Percentiles rank a stretch among this genome's conserved stretches.
Evolutionary conservation across 805 yeast species (phyloP).

Genomic region (Tetrapisispora pingtungensis): DNA sequence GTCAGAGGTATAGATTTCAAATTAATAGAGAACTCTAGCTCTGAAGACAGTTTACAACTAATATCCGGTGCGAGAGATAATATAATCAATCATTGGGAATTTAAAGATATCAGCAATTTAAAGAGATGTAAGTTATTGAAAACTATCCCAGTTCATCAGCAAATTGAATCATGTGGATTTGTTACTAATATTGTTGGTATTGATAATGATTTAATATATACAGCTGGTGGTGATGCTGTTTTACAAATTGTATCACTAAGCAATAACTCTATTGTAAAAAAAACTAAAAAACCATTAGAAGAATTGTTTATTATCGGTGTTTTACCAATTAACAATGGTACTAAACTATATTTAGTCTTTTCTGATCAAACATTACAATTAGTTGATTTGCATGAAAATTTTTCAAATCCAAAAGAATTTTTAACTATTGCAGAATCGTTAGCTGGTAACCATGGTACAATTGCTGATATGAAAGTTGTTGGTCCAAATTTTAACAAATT

Average conservation of each 20-base stretch:
- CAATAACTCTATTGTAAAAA: slow-evolving; percentile 36
- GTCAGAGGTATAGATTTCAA: slow-evolving; percentile 75
- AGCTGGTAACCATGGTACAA: slow-evolving; percentile 93
- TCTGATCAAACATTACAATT: slow-evolving; percentile 78
- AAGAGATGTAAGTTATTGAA: slow-evolving; percentile 45
- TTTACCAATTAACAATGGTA: slow-evolving; percentile 29
- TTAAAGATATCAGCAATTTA: slow-evolving; percentile 34
- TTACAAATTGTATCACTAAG: slow-evolving; percentile 53
- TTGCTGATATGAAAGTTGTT: slow-evolving; percentile 76
- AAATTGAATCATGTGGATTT: slow-evolving; percentile 63
- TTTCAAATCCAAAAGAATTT: slow-evolving; percentile 21
- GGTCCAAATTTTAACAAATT: slow-evolving; percentile 49
- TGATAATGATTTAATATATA: slow-evolving; percentile 36
- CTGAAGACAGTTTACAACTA: slow-evolving; percentile 40
- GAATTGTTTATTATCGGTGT: slow-evolving; percentile 64
- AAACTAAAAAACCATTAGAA: slow-evolving; percentile 46
- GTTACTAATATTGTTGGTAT: slow-evolving; percentile 21
- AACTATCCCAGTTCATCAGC: slow-evolving; percentile 66
- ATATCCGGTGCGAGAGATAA: slow-evolving; percentile 88
- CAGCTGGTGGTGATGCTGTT: slow-evolving; percentile 73
- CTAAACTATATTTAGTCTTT: slow-evolving; percentile 41
- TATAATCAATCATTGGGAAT: slow-evolving; percentile 40
- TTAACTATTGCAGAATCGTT: slow-evolving; percentile 44
- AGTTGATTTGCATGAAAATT: slow-evolving; percentile 30
- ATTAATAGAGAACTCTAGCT: slow-evolving; percentile 5